Base-by-base conservation (phyloP, 768 basidiomycete genomes). In the Rubroboletus pulcherrimus region DNA sequence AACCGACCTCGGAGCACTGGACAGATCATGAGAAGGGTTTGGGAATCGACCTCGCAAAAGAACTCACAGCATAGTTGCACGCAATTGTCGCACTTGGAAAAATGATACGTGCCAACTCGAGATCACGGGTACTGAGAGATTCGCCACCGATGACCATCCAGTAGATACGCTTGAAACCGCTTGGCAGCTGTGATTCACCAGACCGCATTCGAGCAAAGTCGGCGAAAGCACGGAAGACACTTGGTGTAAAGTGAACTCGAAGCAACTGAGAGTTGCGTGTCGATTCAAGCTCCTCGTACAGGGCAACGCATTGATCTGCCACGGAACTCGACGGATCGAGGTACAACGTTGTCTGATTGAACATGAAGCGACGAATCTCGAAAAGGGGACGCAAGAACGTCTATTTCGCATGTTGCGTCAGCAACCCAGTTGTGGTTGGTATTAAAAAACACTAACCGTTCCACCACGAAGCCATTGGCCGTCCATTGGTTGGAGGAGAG, bases 71-170 rank as follows among this genome's bases (percentile, higher is more conserved):
- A 14, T 70, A 69, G 48, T 70, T 70, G 60, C 68, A 69, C 7
- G 68, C 66, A 31, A 69, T 62, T 5, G 66, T 70, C 17, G 67
- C 61, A 8, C 33, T 53, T 0, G 68, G 68, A 60, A 69, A 70
- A 34, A 56, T 24, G 3, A 31, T 26, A 12, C 64, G 60, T 7
- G 69, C 69, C 38, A 69, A 51, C 34, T 70, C 64, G 42, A 69
- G 57, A 49, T 69, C 68, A 29, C 55, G 56, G 38, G 57, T 34
- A 19, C 61, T 64, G 43, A 68, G 59, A 8, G 64, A 68, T 60
- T 69, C 66, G 3, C 69, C 69, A 12, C 69, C 63, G n/a, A 69
- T 70, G 24, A 70, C 64, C 68, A 70, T 70, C 68, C 69, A 70
- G 52, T 70, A 69, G 21, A 69, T 44, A 26, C 68, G 65, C 11